Percentiles rank a stretch among this genome's conserved stretches.
Conservation (phyloP, 2,329 filamentous ascomycete genomes). For the Volutella citrinella region DNA sequence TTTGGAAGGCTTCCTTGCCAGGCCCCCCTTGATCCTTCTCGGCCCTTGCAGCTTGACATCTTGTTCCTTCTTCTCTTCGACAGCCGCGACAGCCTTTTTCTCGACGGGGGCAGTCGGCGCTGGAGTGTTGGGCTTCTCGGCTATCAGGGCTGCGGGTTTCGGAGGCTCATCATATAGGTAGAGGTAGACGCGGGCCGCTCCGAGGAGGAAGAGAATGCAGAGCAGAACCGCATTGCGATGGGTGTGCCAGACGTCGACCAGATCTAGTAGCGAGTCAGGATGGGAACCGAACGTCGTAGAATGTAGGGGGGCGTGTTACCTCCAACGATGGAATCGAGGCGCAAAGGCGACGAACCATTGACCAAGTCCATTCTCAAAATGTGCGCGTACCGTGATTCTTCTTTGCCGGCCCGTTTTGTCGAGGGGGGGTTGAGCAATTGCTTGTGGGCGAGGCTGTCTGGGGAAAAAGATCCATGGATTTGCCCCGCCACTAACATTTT, state of each 20-base stretch:
- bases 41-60: slow-evolving; percentile 39
- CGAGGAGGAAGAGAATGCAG: slow-evolving; percentile 34
- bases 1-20: slow-evolving; percentile 30
- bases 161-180: slow-evolving; percentile 33
- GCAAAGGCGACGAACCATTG: slow-evolving; percentile 22
- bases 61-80: slow-evolving; percentile 28
- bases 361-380: slow-evolving; percentile 21
- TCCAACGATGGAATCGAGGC: slow-evolving; percentile 22
- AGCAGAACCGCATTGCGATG: slow-evolving; percentile 45
- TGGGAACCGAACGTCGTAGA: no score
- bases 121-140: slow-evolving; percentile 7
- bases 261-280: slow-evolving; percentile 24
- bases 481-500: slow-evolving; percentile 23
- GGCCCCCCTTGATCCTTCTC: slow-evolving; percentile 46
- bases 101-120: slow-evolving; percentile 6
- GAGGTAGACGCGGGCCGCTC: slow-evolving; percentile 41
- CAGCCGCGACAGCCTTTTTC: slow-evolving; percentile 15
- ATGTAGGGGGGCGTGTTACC: no score
- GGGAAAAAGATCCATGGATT: slow-evolving; percentile 21
- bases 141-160: slow-evolving; percentile 33
- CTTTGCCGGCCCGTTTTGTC: no score
- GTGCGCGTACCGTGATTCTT: no score
- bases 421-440: slow-evolving; percentile 11
- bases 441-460: slow-evolving; percentile 7
- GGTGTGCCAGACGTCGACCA: slow-evolving; percentile 44